These are phyloP conservation scores for Verticillium nonalfalfae DNA, from an alignment of 2,329 filamentous ascomycete species.

Conservation along the genomic window DNA sequence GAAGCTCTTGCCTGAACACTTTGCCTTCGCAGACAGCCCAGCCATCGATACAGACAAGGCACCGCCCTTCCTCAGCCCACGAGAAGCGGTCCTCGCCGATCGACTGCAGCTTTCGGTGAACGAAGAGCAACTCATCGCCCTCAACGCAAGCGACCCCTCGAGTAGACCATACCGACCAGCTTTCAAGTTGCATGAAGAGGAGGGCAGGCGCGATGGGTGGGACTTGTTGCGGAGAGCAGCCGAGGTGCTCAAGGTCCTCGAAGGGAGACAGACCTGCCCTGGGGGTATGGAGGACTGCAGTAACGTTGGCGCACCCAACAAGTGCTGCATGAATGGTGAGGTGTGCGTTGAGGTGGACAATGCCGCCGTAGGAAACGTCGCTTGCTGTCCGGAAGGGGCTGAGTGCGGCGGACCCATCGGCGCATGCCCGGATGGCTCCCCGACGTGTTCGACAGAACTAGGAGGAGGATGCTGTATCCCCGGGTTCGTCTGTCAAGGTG, in stretches of 20 bases:
- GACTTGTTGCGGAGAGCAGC: slow-evolving; percentile 35
- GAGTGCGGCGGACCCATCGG: slow-evolving; percentile 59
- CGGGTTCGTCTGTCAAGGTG: slow-evolving; percentile 61
- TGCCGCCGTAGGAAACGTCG: slow-evolving; percentile 59
- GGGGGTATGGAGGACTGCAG: slow-evolving; percentile 58
- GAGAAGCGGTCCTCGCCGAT: slow-evolving; percentile 21
- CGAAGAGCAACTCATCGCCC: slow-evolving; percentile 13
- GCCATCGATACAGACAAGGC: slow-evolving; percentile 12
- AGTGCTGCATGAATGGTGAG: slow-evolving; percentile 64
- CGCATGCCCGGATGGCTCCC: slow-evolving; percentile 54
- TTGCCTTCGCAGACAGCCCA: slow-evolving; percentile 32
- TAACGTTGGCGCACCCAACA: slow-evolving; percentile 58
- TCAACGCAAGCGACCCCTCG: slow-evolving; percentile 6
- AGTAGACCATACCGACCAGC: slow-evolving; percentile 35
- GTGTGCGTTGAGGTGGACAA: slow-evolving; percentile 60
- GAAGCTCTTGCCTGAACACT: slow-evolving; percentile 69
- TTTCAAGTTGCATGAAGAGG: slow-evolving; percentile 39
- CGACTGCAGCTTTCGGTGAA: slow-evolving; percentile 20
- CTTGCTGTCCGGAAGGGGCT: slow-evolving; percentile 65
- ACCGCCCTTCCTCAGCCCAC: slow-evolving; percentile 15
- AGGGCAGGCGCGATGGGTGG: slow-evolving; percentile 14
- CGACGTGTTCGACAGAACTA: slow-evolving; percentile 55
- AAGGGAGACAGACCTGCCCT: slow-evolving; percentile 62
- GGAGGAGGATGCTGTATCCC: slow-evolving; percentile 74
- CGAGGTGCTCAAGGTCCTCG: slow-evolving; percentile 39